Evolutionary conservation across 176 grass and related monocot species (phyloP), one percentile per base, ranked within the genome.

Genomic region (Musa beccarii): DNA sequence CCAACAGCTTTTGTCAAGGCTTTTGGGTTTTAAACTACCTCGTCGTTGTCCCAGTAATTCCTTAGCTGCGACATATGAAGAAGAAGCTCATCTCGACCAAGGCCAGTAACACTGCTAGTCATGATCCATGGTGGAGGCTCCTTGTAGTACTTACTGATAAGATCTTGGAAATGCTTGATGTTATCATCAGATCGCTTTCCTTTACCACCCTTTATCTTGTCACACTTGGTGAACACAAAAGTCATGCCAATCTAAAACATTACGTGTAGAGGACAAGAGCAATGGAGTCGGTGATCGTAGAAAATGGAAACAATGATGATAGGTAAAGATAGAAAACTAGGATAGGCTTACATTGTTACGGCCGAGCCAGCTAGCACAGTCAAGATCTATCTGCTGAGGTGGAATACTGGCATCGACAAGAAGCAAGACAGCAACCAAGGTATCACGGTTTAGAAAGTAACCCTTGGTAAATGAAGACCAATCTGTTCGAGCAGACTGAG

Each of bases 221-320:
- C 95, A 2, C 95, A 99, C 87, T 99, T 99, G 16, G 90, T 99
- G 86, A 94, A 99, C 15, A 99, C 88, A 91, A 89, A 94, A 13
- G 95, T 99, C 83, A 99, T 68, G 23, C 84, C 88, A 65, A 99
- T 87, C 95, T 99, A 71, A 73, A 82, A 76, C 16, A 57, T 68
- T 54, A 77, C 63, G 24, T 64, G 12, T 77, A 68, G 20, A 10
- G 21, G 28, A 25, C 69, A 54, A 19, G 34, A 43, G 3, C 59
- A 66, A 54, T 2, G 26, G 52, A 54, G 51, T 78, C 70, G 15
- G 21, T 50, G 29, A 51, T 62, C 63, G 34, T 74, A 15, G 0
- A 80, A 75, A 11, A 51, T 0, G 2, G 49, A 53, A n/a, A 20
- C 20, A 22, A 23, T 16, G 53, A 21, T 26, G n/a, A 57, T 14